Evolutionary conservation across 2,329 filamentous ascomycete genomes (phyloP).

Genomic region (Venturia carpophila): DNA sequence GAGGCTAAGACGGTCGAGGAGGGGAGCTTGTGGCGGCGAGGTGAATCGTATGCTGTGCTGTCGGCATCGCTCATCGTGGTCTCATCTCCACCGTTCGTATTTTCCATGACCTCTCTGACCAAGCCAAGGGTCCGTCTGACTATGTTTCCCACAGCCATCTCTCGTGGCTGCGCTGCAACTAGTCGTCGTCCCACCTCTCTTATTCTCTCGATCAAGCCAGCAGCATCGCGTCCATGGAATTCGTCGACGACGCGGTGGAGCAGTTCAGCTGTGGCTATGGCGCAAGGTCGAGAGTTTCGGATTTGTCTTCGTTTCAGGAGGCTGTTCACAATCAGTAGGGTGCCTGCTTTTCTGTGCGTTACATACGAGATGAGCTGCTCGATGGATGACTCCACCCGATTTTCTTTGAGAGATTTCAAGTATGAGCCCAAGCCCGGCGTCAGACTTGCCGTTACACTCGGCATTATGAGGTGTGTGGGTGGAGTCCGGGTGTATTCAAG

Average conservation of each 20-base stretch:
- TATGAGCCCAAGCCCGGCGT: conserved; percentile 72
- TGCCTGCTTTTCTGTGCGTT: conserved; percentile 16
- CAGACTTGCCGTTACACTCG: conserved; percentile 47
- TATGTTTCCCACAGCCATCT: conserved; percentile 91
- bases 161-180: conserved; percentile 75
- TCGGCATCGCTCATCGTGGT: conserved; percentile 48
- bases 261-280: conserved; percentile 82
- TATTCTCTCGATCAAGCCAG: conserved; percentile 71
- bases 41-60: conserved; percentile 26
- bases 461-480: conserved; percentile 40
- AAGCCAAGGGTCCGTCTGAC: conserved; percentile 82
- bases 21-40: conserved; percentile 30
- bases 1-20: conserved; percentile 39
- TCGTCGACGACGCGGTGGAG: conserved; percentile 79
- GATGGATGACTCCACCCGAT: conserved; percentile 70
- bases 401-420: conserved; percentile 68
- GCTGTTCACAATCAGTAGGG: conserved; percentile 37
- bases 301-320: conserved; percentile 90
- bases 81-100: conserved; percentile 61
- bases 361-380: conserved; percentile 75
- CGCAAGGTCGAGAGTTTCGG: conserved; percentile 76
- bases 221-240: conserved; percentile 69
- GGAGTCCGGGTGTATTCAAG: background rate
- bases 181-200: conserved; percentile 70
- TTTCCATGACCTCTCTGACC: conserved; percentile 83